Evolutionary conservation across 768 basidiomycete species (phyloP).

Genomic region (Hemileccinum rubropunctum): DNA sequence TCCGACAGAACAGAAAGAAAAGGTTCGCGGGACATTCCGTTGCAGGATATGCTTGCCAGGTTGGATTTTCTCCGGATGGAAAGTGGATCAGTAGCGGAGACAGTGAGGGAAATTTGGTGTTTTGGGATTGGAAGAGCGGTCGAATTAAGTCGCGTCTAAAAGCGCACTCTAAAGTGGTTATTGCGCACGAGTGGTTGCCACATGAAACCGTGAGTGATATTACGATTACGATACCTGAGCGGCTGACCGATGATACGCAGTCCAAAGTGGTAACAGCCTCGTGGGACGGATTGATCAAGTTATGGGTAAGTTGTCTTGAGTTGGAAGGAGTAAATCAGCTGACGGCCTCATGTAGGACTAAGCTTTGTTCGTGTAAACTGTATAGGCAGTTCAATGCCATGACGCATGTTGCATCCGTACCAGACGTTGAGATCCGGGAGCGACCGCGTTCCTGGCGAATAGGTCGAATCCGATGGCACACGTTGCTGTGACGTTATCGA

Average conservation of each 20-base stretch:
- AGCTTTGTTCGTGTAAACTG: conserved; percentile 10
- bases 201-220: conserved; percentile 82
- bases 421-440: neutral
- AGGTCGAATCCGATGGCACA: neutral
- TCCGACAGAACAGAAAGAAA: conserved; percentile 98
- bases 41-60: conserved; percentile 95
- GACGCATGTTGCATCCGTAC: neutral
- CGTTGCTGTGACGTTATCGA: conserved; percentile 1
- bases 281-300: conserved; percentile 97
- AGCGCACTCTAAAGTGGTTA: conserved; percentile 95
- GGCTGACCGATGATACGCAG: conserved; percentile 41
- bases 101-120: conserved; percentile 90
- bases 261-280: conserved; percentile 96
- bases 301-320: conserved; percentile 71
- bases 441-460: neutral
- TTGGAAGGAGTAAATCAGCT: neutral
- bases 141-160: conserved; percentile 87
- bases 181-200: conserved; percentile 96
- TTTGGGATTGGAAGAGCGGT: conserved; percentile 99
- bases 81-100: conserved; percentile 98
- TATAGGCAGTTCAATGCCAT: conserved; percentile 8
- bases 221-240: neutral
- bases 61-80: conserved; percentile 97
- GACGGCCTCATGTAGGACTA: conserved; percentile 28
- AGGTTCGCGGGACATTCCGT: conserved; percentile 96